phyloP scores from a whole-genome alignment of 495 filamentous ascomycete genomes.

The Clohesyomyces aquaticus region DNA sequence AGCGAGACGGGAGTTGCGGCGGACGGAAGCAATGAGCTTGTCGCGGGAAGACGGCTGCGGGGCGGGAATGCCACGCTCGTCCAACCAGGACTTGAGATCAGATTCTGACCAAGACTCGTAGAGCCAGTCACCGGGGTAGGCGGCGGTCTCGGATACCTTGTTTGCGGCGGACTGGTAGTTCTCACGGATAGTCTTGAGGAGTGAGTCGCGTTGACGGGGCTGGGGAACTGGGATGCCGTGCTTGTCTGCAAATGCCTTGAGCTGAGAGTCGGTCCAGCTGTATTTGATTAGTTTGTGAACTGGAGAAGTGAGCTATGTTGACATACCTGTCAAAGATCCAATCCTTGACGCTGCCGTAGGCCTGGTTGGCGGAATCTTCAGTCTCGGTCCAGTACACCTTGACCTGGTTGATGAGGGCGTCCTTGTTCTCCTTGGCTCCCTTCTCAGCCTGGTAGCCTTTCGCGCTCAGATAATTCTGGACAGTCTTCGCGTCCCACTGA shows the following conservation, averaged over 20 bases:
- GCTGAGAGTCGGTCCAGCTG: conserved; percentile 80
- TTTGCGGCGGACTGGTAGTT: conserved; percentile 82
- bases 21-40: conserved; percentile 83
- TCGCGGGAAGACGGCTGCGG: conserved; percentile 87
- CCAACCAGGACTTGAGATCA: conserved; percentile 80
- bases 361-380: conserved; percentile 70
- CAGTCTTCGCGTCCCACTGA: conserved; percentile 68
- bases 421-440: conserved; percentile 64
- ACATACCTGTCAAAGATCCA: conserved; percentile 94
- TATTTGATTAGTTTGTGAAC: conserved; percentile 32
- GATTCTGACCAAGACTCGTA: conserved; percentile 86
- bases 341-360: conserved; percentile 73
- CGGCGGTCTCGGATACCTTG: conserved; percentile 76
- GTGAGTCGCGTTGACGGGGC: conserved; percentile 80
- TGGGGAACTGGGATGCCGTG: conserved; percentile 84
- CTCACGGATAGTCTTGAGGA: conserved; percentile 75
- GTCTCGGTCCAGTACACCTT: conserved; percentile 74
- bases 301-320: no score
- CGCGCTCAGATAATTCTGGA: conserved; percentile 65
- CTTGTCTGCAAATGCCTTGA: conserved; percentile 91
- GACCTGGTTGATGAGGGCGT: conserved; percentile 67
- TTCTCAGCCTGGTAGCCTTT: conserved; percentile 71
- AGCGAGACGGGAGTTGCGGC: conserved; percentile 84
- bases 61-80: conserved; percentile 82
- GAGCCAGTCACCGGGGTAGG: conserved; percentile 95